phyloP scores from a whole-genome alignment of 2,329 filamentous ascomycete genomes.

The Fusarium sp. region DNA sequence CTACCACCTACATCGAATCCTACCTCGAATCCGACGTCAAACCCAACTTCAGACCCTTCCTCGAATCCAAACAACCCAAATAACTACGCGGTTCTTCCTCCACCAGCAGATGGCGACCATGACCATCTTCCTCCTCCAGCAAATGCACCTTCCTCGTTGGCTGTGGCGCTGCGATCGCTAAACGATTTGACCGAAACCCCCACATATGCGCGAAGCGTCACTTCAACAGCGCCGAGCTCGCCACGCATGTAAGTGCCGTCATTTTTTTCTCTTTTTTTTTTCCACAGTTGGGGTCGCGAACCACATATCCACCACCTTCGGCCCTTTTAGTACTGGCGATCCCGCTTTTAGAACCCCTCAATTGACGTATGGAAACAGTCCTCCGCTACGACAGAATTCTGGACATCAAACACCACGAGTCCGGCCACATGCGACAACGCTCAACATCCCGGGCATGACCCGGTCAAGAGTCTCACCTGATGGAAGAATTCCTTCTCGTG shows the following conservation, averaged over 20 bases:
- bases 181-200: conserved; percentile 63
- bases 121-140: conserved; percentile 42
- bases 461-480: conserved; percentile 95
- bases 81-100: conserved; percentile 48
- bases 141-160: conserved; percentile 47
- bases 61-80: conserved; percentile 43
- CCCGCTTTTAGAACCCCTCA: conserved; percentile 22
- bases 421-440: conserved; percentile 86
- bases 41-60: conserved; percentile 26
- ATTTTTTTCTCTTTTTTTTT: conserved; percentile 15
- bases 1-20: conserved; percentile 30
- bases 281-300: conserved; percentile 25
- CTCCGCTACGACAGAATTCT: conserved; percentile 77
- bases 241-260: conserved; percentile 63
- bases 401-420: conserved; percentile 80
- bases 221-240: conserved; percentile 67
- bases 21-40: conserved; percentile 40
- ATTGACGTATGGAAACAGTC: conserved; percentile 56
- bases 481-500: conserved; percentile 89
- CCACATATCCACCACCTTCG: conserved; percentile 36
- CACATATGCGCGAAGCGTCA: conserved; percentile 65
- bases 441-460: conserved; percentile 96
- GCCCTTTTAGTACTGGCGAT: conserved; percentile 34
- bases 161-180: conserved; percentile 54
- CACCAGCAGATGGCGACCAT: conserved; percentile 48